These are phyloP conservation scores for Coniferiporia sulphurascens DNA, from an alignment of 1,284 basidiomycete genomes.

Conservation along the genomic window DNA sequence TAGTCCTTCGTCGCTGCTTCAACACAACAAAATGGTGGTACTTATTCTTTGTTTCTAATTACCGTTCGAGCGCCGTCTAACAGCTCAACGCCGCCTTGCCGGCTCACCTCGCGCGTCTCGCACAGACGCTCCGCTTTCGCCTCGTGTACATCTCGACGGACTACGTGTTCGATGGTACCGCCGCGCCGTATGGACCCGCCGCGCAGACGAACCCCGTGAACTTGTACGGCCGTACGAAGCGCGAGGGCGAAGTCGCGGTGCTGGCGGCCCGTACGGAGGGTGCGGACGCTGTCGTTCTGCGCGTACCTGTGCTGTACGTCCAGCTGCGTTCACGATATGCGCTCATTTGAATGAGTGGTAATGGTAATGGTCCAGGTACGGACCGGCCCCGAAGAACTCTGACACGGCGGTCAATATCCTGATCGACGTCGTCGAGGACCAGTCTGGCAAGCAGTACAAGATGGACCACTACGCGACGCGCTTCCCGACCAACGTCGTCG, in stretches of 20 bases:
- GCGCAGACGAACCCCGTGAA: conserved; percentile 71
- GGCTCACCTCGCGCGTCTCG: conserved; percentile 54
- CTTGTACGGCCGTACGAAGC: conserved; percentile 72
- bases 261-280: conserved; percentile 41
- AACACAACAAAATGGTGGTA: too few relatives aligned
- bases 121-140: conserved; percentile 50
- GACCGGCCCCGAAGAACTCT: conserved; percentile 67
- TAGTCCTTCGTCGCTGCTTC: neutral
- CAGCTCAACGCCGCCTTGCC: conserved; percentile 71
- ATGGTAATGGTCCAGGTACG: conserved; percentile 71
- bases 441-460: conserved; percentile 71
- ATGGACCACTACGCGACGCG: conserved; percentile 87
- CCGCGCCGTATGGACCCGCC: conserved; percentile 68
- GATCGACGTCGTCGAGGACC: conserved; percentile 72
- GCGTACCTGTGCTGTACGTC: conserved; percentile 76
- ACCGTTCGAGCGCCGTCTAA: neutral
- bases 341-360: neutral
- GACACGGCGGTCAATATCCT: conserved; percentile 80
- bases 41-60: conserved; percentile 1
- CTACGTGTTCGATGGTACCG: conserved; percentile 84
- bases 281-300: conserved; percentile 56
- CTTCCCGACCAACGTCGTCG: conserved; percentile 75
- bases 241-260: conserved; percentile 68
- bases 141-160: conserved; percentile 80
- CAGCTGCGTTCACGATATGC: conserved; percentile 1